These are phyloP conservation scores for Pugionium cornutum DNA, from an alignment of 345 rosid genomes.

Conservation along the genomic window DNA sequence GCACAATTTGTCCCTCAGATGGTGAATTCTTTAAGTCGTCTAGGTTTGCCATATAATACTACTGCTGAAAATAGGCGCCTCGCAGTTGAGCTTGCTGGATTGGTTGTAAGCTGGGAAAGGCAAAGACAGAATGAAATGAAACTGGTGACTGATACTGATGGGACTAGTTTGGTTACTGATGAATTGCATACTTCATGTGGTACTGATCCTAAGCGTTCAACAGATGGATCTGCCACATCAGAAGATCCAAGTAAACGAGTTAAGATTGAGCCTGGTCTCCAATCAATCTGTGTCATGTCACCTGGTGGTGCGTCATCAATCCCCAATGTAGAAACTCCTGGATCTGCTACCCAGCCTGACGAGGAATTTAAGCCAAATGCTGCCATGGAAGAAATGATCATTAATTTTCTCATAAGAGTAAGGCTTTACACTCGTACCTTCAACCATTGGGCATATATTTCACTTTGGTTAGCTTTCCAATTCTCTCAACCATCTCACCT, in stretches of 20 bases:
- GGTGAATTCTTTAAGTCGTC: constrained; percentile 98
- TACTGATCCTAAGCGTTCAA: constrained; percentile 71
- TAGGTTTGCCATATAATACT: constrained; percentile 93
- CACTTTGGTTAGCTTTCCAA: constrained; percentile 12
- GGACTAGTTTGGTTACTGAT: constrained; percentile 54
- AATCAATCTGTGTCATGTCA: constrained; percentile 86
- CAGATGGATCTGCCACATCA: constrained; percentile 73
- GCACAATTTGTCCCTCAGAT: constrained; percentile 99
- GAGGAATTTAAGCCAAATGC: constrained; percentile 99
- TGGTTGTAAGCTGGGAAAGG: constrained; percentile 98
- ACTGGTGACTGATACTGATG: constrained; percentile 66
- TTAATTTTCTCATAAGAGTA: constrained; percentile 95
- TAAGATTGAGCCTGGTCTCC: constrained; percentile 97
- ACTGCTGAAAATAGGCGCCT: constrained; percentile 95
- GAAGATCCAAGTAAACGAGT: constrained; percentile 87
- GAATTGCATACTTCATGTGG: constrained; percentile 54
- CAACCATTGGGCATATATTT: constrained; percentile 12
- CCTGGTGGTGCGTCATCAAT: constrained; percentile 91
- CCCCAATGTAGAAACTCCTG: constrained; percentile 91
- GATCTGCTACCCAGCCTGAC: constrained; percentile 93
- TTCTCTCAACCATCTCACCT: constrained; percentile 24
- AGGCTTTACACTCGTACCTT: constrained; percentile 42
- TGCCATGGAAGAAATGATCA: constrained; percentile 99
- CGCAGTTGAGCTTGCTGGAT: constrained; percentile 98
- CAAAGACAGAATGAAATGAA: constrained; percentile 95